phyloP scores from a whole-genome alignment of 495 filamentous ascomycete species.

The Bacidia rubella region DNA sequence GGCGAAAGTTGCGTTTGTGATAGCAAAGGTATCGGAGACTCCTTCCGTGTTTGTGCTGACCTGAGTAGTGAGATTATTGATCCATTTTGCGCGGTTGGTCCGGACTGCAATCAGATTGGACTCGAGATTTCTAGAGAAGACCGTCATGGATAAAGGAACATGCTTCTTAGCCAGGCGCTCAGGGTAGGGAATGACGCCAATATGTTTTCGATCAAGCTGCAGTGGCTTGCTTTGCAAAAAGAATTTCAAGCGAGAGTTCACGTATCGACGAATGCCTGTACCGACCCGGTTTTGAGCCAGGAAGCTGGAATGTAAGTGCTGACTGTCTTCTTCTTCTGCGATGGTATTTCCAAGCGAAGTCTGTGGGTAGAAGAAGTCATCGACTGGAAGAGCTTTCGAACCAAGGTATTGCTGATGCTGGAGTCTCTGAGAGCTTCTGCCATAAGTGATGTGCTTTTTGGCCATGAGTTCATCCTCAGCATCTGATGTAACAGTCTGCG shows the following conservation, averaged over 20 bases:
- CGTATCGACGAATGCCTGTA: slow-evolving; percentile 17
- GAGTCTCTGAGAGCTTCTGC: slow-evolving; percentile 3
- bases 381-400: slow-evolving; percentile 20
- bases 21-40: background rate
- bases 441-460: background rate
- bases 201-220: background rate
- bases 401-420: slow-evolving; percentile 22
- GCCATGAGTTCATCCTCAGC: background rate
- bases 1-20: slow-evolving; percentile 10
- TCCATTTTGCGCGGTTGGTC: slow-evolving; percentile 13
- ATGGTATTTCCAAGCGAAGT: slow-evolving; percentile 19
- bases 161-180: slow-evolving; percentile 11
- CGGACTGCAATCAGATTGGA: slow-evolving; percentile 5
- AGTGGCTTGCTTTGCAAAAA: slow-evolving; percentile 15
- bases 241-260: slow-evolving; percentile 19
- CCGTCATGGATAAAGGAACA: slow-evolving; percentile 13
- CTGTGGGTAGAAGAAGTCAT: slow-evolving; percentile 28
- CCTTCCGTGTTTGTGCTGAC: background rate
- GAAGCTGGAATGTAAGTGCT: slow-evolving; percentile 6
- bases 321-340: background rate
- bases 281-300: background rate
- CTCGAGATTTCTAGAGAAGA: slow-evolving; percentile 4
- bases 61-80: background rate
- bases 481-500: background rate
- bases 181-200: slow-evolving; percentile 14